Conservation (phyloP, 371 early-diverging fungal genomes). For the Polyrhizophydium stewartii region DNA sequence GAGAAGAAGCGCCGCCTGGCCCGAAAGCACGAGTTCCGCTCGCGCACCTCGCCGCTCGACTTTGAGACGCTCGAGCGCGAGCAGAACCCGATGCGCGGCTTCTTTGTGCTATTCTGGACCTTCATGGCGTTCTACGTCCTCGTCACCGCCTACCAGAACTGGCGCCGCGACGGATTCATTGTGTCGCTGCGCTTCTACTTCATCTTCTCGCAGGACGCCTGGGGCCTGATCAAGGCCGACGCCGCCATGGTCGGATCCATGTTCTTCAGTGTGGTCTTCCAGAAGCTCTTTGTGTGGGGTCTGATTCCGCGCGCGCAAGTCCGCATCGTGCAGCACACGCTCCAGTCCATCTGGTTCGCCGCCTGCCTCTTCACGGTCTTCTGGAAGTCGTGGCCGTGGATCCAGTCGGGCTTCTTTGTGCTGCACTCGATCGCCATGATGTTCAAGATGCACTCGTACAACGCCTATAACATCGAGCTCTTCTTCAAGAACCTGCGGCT, state of each 20-base stretch:
- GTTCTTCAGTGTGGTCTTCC: slow-evolving; percentile 57
- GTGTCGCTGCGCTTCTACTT: slow-evolving; percentile 41
- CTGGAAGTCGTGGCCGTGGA: slow-evolving; percentile 81
- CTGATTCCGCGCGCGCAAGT: slow-evolving; percentile 50
- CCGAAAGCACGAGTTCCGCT: slow-evolving; percentile 26
- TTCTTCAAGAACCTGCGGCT: slow-evolving; percentile 44
- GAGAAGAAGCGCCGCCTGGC: too few species aligned
- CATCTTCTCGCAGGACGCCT: slow-evolving; percentile 14
- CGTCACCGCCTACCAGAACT: slow-evolving; percentile 64
- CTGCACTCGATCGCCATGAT: slow-evolving; percentile 88
- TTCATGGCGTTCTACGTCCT: slow-evolving; percentile 74
- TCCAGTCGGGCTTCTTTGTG: slow-evolving; percentile 83
- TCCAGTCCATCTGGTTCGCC: slow-evolving; percentile 54
- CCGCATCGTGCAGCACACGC: slow-evolving; percentile 62
- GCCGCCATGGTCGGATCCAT: slow-evolving; percentile 27
- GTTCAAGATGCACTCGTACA: slow-evolving; percentile 94
- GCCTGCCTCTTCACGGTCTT: slow-evolving; percentile 30
- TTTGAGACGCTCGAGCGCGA: slow-evolving; percentile 44
- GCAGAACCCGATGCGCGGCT: slow-evolving; percentile 64
- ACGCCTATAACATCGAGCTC: slow-evolving; percentile 60
- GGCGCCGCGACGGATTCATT: slow-evolving; percentile 62
- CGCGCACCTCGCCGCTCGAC: slow-evolving; percentile 51
- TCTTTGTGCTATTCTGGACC: slow-evolving; percentile 90
- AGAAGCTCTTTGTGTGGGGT: slow-evolving; percentile 54
- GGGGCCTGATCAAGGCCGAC: slow-evolving; percentile 25